Base-by-base conservation (phyloP, 352 stramenopile species). In the Pythium pyrilobum region DNA sequence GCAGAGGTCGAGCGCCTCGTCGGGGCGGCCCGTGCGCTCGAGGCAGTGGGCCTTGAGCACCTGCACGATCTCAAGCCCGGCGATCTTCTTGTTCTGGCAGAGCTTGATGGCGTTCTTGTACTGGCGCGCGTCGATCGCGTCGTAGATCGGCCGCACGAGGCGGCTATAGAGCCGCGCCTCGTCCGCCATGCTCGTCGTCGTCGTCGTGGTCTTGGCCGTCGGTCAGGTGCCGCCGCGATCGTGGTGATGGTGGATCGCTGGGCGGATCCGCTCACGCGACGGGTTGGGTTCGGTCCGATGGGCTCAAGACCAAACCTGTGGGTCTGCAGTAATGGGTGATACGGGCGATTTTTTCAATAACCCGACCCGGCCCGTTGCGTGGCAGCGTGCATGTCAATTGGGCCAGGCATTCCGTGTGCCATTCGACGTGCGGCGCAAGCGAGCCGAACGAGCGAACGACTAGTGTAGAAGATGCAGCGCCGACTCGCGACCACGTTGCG, bases 31-130 rank as follows among this genome's bases (percentile, higher is more conserved):
- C 21, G 62, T 89, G 60, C 81, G 84, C 66, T 92, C 81, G 47
- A 92, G 67, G 42, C 81, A 94, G 56, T 94, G 81, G 52, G 84
- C 84, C 52, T 89, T 86, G 46, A 94, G 80, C 67, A 92, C 76
- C 49, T 85, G 79, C 46, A 91, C 84, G 57, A 94, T 79, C 59
- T 91, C 81, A 13, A 92, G 56, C 31, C 77, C 54, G 31, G 77
- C 74, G 45, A 92, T 69, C 42, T 87, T 87, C 71, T 92, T 94
- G 62, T 92, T 81, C 49, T 59, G 45, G 48, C 77, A 89, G 23
- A 92, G 58, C 68, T 90, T 92, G 68, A 94, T 86, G 39, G 84
- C 81, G 6, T 61, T 47, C 60, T 87, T 87, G 76, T 94, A 94
- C 64, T 94, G 76, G 1, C 77, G 75, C 33, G 40, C 58, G 64